Evolutionary conservation across 2,329 filamentous ascomycete species (phyloP).

Genomic region (Alternaria rosae): DNA sequence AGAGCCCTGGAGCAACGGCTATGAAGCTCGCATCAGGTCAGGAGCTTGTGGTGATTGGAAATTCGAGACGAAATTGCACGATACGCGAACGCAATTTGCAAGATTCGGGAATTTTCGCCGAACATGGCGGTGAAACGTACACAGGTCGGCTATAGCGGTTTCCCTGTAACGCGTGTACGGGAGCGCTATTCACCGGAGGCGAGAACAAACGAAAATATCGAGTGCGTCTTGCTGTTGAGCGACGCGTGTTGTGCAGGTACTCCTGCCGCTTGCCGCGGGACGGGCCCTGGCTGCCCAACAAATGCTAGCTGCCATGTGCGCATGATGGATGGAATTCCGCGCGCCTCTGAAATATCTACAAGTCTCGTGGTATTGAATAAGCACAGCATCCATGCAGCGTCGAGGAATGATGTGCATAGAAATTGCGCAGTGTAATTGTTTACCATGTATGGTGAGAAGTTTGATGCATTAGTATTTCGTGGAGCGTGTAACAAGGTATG

Average conservation of each 20-base stretch:
- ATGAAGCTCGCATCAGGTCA: background rate
- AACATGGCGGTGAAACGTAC: background rate
- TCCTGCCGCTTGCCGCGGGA: background rate
- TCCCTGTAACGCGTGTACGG: background rate
- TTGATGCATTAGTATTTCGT: background rate
- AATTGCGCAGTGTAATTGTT: background rate
- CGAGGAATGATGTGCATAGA: background rate
- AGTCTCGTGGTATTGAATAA: background rate
- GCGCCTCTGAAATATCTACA: background rate
- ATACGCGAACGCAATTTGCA: background rate
- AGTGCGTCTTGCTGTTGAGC: background rate
- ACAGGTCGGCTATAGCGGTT: background rate
- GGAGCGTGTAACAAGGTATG: conserved; percentile 5
- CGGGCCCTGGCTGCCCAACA: conserved; percentile 12
- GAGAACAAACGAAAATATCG: background rate
- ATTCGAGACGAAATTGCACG: background rate
- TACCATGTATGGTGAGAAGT: background rate
- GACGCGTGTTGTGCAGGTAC: background rate
- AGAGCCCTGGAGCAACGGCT: background rate
- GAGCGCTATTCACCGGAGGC: background rate
- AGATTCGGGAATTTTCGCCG: background rate
- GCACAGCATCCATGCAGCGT: background rate
- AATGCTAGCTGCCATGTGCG: conserved; percentile 9
- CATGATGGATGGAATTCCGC: background rate
- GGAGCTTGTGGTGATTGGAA: background rate